Conservation (phyloP, 2,329 filamentous ascomycete genomes). For the Ploettnerulaceae sp. region DNA sequence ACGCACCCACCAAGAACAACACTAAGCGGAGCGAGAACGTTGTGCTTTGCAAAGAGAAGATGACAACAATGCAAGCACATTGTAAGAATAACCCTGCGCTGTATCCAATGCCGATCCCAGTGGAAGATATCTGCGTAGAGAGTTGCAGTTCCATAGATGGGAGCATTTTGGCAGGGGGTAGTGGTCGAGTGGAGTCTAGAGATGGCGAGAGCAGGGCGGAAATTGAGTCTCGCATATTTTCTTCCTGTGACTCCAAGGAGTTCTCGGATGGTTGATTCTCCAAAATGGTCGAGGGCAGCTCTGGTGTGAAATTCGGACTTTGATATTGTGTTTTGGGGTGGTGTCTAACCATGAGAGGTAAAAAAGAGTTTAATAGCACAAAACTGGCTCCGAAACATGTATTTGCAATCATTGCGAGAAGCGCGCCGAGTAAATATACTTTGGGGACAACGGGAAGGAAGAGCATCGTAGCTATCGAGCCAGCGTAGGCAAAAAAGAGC, state of each 20-base stretch:
- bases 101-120: slow-evolving; percentile 92
- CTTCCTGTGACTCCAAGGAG: slow-evolving; percentile 10
- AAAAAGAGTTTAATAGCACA: slow-evolving; percentile 90
- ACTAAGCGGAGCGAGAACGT: slow-evolving; percentile 84
- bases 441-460: slow-evolving; percentile 74
- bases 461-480: slow-evolving; percentile 78
- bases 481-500: slow-evolving; percentile 76
- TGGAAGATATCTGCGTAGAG: slow-evolving; percentile 86
- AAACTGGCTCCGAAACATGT: slow-evolving; percentile 94
- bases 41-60: slow-evolving; percentile 68
- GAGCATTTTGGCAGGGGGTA: slow-evolving; percentile 43
- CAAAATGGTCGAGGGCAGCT: slow-evolving; percentile 22
- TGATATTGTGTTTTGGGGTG: slow-evolving; percentile 47
- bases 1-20: slow-evolving; percentile 78
- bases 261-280: slow-evolving; percentile 19
- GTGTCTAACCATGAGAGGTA: slow-evolving; percentile 84
- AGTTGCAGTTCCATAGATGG: slow-evolving; percentile 68
- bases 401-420: slow-evolving; percentile 86
- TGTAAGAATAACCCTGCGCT: slow-evolving; percentile 81
- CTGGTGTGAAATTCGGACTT: slow-evolving; percentile 25
- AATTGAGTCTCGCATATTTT: slow-evolving; percentile 39
- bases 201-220: slow-evolving; percentile 41
- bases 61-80: slow-evolving; percentile 70
- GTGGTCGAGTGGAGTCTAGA: slow-evolving; percentile 21
- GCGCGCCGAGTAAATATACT: slow-evolving; percentile 72